Evolutionary conservation across 768 basidiomycete species (phyloP), one percentile per base, ranked within the genome.

Genomic region (Termitomyces eurrhizus): DNA sequence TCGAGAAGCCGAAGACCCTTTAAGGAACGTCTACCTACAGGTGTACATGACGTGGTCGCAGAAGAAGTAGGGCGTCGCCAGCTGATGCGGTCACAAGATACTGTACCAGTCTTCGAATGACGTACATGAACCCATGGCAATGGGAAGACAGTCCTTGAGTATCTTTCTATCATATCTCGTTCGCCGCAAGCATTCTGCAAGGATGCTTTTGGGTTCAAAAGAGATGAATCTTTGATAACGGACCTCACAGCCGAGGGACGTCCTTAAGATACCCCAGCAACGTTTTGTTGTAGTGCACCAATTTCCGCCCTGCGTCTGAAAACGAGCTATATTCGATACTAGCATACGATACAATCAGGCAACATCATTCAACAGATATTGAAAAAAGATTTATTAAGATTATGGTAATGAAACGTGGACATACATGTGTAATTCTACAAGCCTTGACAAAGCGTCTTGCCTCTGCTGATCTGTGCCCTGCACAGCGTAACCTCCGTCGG

Each of bases 401-500:
- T 36, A 12, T 35, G n/a, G 33, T 33, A 50, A 50, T n/a, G 4
- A 52, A 37, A 24, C 12, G 16, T 26, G 2, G 7, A 52, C 21
- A 5, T 52, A 52, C 36, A 33, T 32, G 6, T 29, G 26, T 36
- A 35, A 48, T 24, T 29, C 63, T 71, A 93, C 55, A 93, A 66
- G 7, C 83, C 81, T 67, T 79, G 80, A 68, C 93, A 96, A 6
- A 92, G 70, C 69, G 75, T 69, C 75, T 88, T 90, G 24, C 90
- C 91, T 61, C 90, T 77, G 24, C 75, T 73, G 0, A 87, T 82
- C 69, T 95, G 93, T 8, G 80, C 79, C 61, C 76, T 83, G 68
- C 93, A 95, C n/a, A 95, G 78, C 61, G 76, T 79, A 4, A 95
- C 67, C 73, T 95, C 93, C 14, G 84, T 88, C 33, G 90, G 90